Evolutionary conservation across 1,284 basidiomycete species (phyloP).

Genomic region (Boletus nobilissimus): DNA sequence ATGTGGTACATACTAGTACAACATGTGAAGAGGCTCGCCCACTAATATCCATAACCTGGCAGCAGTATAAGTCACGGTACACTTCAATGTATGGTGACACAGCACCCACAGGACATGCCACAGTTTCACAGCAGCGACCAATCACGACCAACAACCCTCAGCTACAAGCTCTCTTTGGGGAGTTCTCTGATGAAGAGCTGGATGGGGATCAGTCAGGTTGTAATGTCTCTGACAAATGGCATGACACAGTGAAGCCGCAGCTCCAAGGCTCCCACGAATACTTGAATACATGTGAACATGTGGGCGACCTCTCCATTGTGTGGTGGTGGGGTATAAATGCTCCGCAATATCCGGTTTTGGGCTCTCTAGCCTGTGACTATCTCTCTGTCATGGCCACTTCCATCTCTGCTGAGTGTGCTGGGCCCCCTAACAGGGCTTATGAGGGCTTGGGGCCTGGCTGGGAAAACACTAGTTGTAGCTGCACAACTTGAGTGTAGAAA

Average conservation of each 20-base stretch:
- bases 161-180: neutral
- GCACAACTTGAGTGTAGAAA: too few relatives aligned
- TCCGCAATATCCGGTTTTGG: too few relatives aligned
- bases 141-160: neutral
- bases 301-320: neutral
- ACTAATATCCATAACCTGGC: neutral
- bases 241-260: neutral
- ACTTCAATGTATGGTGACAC: constrained; percentile 14
- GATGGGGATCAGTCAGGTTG: neutral
- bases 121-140: too few relatives aligned
- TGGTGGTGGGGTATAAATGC: neutral
- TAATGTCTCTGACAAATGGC: too few relatives aligned
- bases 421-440: too few relatives aligned
- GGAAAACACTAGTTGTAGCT: too few relatives aligned
- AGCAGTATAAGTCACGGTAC: constrained; percentile 22
- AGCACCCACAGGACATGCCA: neutral
- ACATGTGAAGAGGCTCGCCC: too few relatives aligned
- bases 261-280: neutral
- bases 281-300: neutral
- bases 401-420: neutral
- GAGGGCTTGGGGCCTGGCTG: too few relatives aligned
- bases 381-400: constrained; percentile 18
- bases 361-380: neutral
- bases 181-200: neutral
- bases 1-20: too few relatives aligned